Conservation (phyloP, 176 grass and related monocot genomes). For the Aechmea fasciata region DNA sequence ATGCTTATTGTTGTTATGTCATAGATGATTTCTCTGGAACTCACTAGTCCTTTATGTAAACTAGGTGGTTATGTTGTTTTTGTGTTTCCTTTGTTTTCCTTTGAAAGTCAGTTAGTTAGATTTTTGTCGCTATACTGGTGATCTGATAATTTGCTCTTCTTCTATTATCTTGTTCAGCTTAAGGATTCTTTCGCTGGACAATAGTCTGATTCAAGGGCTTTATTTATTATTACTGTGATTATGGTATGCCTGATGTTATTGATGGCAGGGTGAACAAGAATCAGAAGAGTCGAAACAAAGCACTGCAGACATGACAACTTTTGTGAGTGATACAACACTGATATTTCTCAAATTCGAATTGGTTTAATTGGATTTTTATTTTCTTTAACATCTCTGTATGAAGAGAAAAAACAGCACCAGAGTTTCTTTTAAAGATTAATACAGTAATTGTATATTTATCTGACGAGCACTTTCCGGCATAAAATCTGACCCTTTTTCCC, state of each 20-base stretch:
- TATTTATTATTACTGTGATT: not conserved
- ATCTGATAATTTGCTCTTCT: not conserved
- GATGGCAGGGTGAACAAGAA: conserved; percentile 54
- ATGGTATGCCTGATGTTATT: conserved; percentile 8
- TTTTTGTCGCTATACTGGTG: no score
- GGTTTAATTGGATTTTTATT: not conserved
- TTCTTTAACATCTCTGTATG: conserved; percentile 7
- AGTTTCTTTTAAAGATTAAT: not conserved
- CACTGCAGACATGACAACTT: conserved; percentile 80
- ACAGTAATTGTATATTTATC: not conserved
- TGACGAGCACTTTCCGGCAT: conserved; percentile 5
- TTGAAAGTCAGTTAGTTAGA: no score
- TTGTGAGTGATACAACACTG: conserved; percentile 50
- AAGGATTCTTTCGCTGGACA: not conserved
- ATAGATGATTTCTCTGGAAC: no score
- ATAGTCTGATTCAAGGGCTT: not conserved
- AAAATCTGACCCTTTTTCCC: conserved; percentile 16
- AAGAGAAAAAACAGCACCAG: not conserved
- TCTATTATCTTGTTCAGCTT: not conserved
- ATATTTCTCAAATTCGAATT: conserved; percentile 10
- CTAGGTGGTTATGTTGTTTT: no score
- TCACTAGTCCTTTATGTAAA: no score
- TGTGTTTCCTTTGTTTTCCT: no score
- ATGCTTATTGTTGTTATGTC: no score
- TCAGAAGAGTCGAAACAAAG: conserved; percentile 63